A percentile compares a stretch with the other conserved stretches of the same genome.
These are phyloP conservation scores for Nyctanthes arbortristis DNA, from an alignment of 257 asterid genomes.

Conservation along the genomic window DNA sequence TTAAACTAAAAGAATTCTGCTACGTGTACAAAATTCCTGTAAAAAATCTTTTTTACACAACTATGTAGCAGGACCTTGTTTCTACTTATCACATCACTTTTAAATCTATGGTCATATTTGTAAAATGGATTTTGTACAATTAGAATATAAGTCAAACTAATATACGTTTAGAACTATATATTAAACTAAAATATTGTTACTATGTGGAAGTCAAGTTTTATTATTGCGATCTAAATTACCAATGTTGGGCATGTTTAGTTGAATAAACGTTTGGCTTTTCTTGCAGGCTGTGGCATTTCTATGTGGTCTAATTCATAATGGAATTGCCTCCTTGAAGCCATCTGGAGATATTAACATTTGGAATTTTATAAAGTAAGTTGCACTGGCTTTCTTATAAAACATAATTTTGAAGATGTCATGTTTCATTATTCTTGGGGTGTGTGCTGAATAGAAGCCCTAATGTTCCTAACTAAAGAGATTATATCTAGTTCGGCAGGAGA, in stretches of 20 bases:
- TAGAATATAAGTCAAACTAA: too few relatives aligned
- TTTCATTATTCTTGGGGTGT: neutral
- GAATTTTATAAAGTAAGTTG: conserved; percentile 60
- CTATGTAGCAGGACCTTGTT: too few relatives aligned
- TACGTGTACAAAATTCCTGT: too few relatives aligned
- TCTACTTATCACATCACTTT: too few relatives aligned
- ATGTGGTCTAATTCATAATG: conserved; percentile 74
- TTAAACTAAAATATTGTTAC: too few relatives aligned
- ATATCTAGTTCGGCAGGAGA: too few relatives aligned
- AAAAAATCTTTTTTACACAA: too few relatives aligned
- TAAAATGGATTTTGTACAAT: too few relatives aligned
- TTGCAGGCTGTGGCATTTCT: conserved; percentile 83
- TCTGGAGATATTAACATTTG: conserved; percentile 41
- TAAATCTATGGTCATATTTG: too few relatives aligned
- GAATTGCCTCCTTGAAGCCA: conserved; percentile 45
- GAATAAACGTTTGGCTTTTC: conserved; percentile 21
- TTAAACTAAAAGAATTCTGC: too few relatives aligned
- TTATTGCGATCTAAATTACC: neutral
- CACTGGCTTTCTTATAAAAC: conserved; percentile 14
- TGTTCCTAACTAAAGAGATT: neutral
- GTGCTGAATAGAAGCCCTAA: neutral
- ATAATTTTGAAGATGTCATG: neutral
- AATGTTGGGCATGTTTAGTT: conserved; percentile 13
- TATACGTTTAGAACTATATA: too few relatives aligned
- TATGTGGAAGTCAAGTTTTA: neutral